Percentiles rank a stretch among this genome's conserved stretches.
Conservation (phyloP, 192 early-diverging fungal species). For the Coemansia sp. region DNA sequence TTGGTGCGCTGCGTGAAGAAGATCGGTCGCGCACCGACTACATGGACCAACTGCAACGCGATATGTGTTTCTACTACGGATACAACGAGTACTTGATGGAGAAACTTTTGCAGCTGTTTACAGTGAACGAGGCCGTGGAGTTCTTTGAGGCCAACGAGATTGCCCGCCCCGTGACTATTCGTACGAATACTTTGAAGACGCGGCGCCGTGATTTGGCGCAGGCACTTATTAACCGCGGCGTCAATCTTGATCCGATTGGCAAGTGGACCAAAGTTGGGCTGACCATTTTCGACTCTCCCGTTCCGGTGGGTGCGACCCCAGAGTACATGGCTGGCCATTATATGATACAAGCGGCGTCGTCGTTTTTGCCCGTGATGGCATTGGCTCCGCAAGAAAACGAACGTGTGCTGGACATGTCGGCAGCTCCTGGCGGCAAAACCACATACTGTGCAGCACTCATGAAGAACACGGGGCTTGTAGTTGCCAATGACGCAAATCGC, state of each 20-base stretch:
- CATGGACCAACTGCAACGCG: slow-evolving; percentile 81
- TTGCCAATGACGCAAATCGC: slow-evolving; percentile 96
- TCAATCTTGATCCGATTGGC: slow-evolving; percentile 96
- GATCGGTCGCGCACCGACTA: slow-evolving; percentile 76
- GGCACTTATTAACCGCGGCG: slow-evolving; percentile 90
- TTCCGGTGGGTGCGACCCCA: slow-evolving; percentile 96
- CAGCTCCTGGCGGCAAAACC: slow-evolving; percentile 97
- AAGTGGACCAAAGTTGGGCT: slow-evolving; percentile 99
- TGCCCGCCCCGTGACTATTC: slow-evolving; percentile 90
- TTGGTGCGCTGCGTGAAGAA: slow-evolving; percentile 76
- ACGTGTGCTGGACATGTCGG: slow-evolving; percentile 93
- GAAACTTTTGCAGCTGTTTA: slow-evolving; percentile 89
- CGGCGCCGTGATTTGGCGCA: slow-evolving; percentile 93
- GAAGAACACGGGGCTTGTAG: slow-evolving; percentile 96
- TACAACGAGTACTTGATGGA: slow-evolving; percentile 90
- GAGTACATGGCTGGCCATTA: slow-evolving; percentile 99
- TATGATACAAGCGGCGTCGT: slow-evolving; percentile 97
- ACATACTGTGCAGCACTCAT: slow-evolving; percentile 92
- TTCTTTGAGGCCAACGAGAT: slow-evolving; percentile 99
- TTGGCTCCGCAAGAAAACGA: slow-evolving; percentile 95
- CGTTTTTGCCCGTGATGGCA: slow-evolving; percentile 96
- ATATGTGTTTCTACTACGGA: slow-evolving; percentile 91
- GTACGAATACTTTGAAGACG: slow-evolving; percentile 94
- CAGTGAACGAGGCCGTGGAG: slow-evolving; percentile 87
- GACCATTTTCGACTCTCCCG: slow-evolving; percentile 91